A percentile compares a stretch with the other conserved stretches of the same genome.
phyloP scores from a whole-genome alignment of 2,329 filamentous ascomycete species.

The Daldinia sp. region DNA sequence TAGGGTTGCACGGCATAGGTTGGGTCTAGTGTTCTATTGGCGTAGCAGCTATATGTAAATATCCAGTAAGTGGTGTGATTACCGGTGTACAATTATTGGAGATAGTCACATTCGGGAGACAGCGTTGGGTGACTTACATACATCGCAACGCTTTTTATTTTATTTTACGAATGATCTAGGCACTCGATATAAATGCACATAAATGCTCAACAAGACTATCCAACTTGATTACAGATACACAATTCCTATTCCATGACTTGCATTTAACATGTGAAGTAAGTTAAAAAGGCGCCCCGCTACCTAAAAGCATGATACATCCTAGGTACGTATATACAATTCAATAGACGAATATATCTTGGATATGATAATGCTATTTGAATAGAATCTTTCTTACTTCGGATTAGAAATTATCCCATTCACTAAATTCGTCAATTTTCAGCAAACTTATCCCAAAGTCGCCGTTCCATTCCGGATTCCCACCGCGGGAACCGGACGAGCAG shows the following conservation, averaged over 20 bases:
- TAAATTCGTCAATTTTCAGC: conserved; percentile 1
- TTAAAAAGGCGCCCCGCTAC: too few relatives aligned
- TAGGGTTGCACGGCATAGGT: background rate
- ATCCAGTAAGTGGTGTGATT: conserved; percentile 26
- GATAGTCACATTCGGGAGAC: conserved; percentile 18
- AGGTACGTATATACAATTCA: too few relatives aligned
- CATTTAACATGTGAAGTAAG: too few relatives aligned
- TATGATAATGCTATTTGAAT: too few relatives aligned
- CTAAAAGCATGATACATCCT: too few relatives aligned
- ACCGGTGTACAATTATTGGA: conserved; percentile 9
- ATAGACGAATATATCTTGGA: too few relatives aligned
- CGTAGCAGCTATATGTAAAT: conserved; percentile 13
- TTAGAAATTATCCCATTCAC: too few relatives aligned
- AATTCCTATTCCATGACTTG: too few relatives aligned
- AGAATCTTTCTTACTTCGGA: too few relatives aligned
- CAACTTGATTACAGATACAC: background rate
- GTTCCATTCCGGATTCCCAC: conserved; percentile 10
- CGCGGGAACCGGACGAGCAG: conserved; percentile 2
- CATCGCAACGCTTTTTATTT: background rate
- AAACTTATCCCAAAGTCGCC: background rate
- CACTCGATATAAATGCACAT: background rate
- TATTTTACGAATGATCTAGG: background rate
- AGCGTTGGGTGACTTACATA: conserved; percentile 11
- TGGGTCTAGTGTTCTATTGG: background rate
- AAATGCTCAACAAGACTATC: background rate